Evolutionary conservation across 2,329 filamentous ascomycete genomes (phyloP).

Genomic region (Colletotrichum sp.): DNA sequence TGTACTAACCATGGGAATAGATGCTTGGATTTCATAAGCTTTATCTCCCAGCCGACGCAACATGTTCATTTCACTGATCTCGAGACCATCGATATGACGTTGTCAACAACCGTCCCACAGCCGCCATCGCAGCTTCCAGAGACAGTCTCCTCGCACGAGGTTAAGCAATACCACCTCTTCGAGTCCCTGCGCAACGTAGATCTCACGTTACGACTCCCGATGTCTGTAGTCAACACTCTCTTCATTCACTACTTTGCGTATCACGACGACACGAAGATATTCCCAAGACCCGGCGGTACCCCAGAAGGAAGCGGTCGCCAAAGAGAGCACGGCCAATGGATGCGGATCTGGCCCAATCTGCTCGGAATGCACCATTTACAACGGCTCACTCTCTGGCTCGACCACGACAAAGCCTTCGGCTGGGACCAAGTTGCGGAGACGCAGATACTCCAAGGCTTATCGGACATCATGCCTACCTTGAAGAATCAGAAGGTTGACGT

Average conservation of each 20-base stretch:
- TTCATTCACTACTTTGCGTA: neutral
- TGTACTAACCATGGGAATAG: rapidly evolving
- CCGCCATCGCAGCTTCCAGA: neutral
- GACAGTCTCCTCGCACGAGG: neutral
- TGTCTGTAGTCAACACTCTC: neutral
- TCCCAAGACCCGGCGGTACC: too few species aligned
- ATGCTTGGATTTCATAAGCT: neutral
- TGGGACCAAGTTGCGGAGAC: too few species aligned
- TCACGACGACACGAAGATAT: too few species aligned
- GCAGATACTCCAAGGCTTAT: too few species aligned
- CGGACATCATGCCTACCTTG: too few species aligned
- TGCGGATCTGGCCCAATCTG: neutral
- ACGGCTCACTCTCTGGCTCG: too few species aligned
- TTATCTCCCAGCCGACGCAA: neutral
- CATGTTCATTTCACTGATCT: neutral
- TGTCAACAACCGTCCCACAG: neutral
- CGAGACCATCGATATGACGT: neutral
- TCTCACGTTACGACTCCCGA: neutral
- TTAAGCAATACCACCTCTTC: neutral
- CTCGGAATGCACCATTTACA: too few species aligned
- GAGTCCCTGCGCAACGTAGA: neutral
- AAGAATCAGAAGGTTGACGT: too few species aligned
- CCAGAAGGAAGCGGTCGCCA: too few species aligned
- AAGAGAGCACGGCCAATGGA: neutral
- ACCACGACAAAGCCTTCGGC: too few species aligned